A percentile compares a stretch with the other conserved stretches of the same genome.
These are phyloP conservation scores for Dioszegia hungarica DNA, from an alignment of 768 basidiomycete species.

Conservation along the genomic window DNA sequence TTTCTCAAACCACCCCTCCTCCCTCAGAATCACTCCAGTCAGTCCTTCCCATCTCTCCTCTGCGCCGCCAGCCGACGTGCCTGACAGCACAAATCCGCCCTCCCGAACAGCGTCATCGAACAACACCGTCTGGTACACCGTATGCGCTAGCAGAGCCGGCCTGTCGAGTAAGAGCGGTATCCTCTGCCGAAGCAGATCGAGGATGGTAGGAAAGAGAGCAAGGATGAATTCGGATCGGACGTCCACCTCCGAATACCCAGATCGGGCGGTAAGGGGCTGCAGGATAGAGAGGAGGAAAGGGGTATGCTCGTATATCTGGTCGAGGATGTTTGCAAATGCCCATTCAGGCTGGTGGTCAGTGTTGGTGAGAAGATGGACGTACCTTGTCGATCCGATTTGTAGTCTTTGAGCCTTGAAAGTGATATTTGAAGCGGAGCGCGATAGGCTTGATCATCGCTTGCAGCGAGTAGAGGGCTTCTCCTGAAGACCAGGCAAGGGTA, in stretches of 20 bases:
- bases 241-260: conserved; percentile 62
- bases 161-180: conserved; percentile 68
- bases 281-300: conserved; percentile 71
- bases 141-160: conserved; percentile 86
- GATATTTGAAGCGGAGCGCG: conserved; percentile 82
- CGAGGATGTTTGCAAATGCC: conserved; percentile 88
- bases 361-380: background rate
- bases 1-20: conserved; percentile 79
- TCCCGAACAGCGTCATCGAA: conserved; percentile 77
- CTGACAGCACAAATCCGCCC: conserved; percentile 63
- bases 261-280: conserved; percentile 64
- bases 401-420: conserved; percentile 78
- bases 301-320: conserved; percentile 77
- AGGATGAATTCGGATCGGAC: conserved; percentile 80
- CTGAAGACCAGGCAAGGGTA: conserved; percentile 51
- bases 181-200: conserved; percentile 68
- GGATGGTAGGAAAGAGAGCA: conserved; percentile 70
- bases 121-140: conserved; percentile 81
- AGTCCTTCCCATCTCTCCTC: conserved; percentile 63
- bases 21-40: conserved; percentile 73
- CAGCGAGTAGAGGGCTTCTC: conserved; percentile 70
- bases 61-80: conserved; percentile 31
- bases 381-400: conserved; percentile 95
- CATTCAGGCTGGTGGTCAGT: conserved; percentile 72
- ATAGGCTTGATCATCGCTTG: conserved; percentile 80